Evolutionary conservation across 1,139 yeast genomes (phyloP).

Genomic region (Geotrichum citri-aurantii): DNA sequence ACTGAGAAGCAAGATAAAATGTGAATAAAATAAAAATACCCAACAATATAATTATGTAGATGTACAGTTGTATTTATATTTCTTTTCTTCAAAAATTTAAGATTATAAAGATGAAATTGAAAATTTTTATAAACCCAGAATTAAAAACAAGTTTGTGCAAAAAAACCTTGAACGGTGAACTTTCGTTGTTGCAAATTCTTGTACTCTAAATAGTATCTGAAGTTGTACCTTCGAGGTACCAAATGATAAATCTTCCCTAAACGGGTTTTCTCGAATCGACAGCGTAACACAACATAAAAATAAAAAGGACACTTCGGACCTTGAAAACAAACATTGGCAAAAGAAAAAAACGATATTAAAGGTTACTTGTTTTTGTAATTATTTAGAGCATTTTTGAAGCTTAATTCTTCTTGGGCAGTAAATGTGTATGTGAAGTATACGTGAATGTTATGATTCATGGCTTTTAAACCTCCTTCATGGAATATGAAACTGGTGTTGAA

Average conservation of each 20-base stretch:
- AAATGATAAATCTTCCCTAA: background rate
- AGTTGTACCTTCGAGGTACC: background rate
- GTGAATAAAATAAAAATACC: background rate
- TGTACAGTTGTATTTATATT: background rate
- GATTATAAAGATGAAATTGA: background rate
- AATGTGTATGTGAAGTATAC: background rate
- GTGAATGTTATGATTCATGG: background rate
- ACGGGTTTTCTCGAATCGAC: background rate
- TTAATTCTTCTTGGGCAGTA: background rate
- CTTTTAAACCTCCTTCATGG: background rate
- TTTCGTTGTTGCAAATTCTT: background rate
- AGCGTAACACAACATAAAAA: background rate
- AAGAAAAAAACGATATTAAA: too few relatives aligned
- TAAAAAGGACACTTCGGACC: too few relatives aligned
- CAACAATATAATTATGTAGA: background rate
- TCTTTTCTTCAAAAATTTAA: too few relatives aligned
- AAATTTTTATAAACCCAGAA: background rate
- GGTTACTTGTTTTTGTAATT: too few relatives aligned
- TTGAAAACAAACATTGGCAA: background rate
- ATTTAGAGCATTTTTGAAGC: too few relatives aligned
- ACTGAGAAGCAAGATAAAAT: conserved; percentile 14
- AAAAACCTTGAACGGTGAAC: background rate
- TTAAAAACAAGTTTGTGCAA: background rate
- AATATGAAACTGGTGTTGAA: background rate
- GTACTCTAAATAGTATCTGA: background rate